phyloP scores from a whole-genome alignment of 805 yeast genomes.

The Candida coquimbonensis region DNA sequence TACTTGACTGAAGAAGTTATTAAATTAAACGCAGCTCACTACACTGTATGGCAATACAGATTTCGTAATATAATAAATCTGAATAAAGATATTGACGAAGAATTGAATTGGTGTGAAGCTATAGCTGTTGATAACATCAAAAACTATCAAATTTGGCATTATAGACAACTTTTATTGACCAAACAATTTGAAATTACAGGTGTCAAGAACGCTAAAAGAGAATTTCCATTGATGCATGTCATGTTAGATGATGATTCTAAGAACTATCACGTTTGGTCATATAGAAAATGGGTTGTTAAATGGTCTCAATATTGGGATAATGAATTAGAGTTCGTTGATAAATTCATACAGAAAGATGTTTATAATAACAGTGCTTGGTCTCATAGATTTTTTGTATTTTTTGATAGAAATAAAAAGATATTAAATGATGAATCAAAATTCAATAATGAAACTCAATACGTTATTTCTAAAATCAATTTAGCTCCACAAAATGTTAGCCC shows the following conservation, averaged over 20 bases:
- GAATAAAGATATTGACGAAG: conserved; percentile 34
- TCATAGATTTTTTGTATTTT: conserved; percentile 61
- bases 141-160: conserved; percentile 97
- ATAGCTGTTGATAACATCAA: conserved; percentile 74
- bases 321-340: conserved; percentile 48
- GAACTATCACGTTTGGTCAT: conserved; percentile 96
- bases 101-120: conserved; percentile 74
- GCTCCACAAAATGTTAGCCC: conserved; percentile 80
- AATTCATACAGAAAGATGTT: conserved; percentile 52
- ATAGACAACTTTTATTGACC: conserved; percentile 61
- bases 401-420: conserved; percentile 15
- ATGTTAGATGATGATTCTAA: conserved; percentile 78
- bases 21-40: conserved; percentile 75
- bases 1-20: conserved; percentile 59
- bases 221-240: conserved; percentile 53
- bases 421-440: conserved; percentile 19
- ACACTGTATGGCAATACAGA: conserved; percentile 80
- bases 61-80: conserved; percentile 41
- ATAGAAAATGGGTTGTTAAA: conserved; percentile 74
- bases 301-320: conserved; percentile 41
- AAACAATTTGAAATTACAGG: conserved; percentile 13
- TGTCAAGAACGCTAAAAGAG: conserved; percentile 41
- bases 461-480: conserved; percentile 37
- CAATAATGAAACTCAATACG: conserved; percentile 46
- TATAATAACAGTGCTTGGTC: conserved; percentile 93